Base-by-base conservation (phyloP, 2,329 filamentous ascomycete species). In the Didymosphaeria variabile region DNA sequence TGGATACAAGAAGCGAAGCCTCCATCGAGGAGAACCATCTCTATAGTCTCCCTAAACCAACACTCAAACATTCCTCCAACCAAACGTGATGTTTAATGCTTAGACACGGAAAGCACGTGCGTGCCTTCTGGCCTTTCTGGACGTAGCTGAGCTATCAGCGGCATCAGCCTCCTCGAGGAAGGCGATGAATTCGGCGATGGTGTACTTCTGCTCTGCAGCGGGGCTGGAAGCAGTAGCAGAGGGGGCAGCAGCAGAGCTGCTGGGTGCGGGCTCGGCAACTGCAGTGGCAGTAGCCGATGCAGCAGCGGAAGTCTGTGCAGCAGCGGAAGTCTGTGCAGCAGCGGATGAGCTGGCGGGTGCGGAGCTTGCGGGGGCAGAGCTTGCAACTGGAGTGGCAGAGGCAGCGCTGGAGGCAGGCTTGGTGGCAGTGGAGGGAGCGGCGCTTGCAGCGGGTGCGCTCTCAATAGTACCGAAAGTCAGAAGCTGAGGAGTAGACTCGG, bases 331-430 rank as follows among this genome's bases (percentile, higher is more conserved):
- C 36, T 23, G 10, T 4, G 23, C 36, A 44, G 34, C 36, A 31
- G 46, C 46, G 13, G 26, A n/a, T n/a, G 46, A 29, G 17, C 21
- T 31, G 5, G 46, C 46, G n/a, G 26, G 21, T 32, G 26, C 46
- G 46, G 47, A 50, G 29, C 23, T 34, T 34, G 58, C 44, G 31
- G 69, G 62, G 58, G 66, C 64, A 40, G 66, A 61, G 26, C 67
- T 40, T n/a, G 71, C 72, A n/a, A 65, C 55, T 26, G 72, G 61
- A 5, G 68, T 74, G 5, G 70, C 68, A 44, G 55, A 40, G 15
- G 49, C 59, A 59, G 64, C 38, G 58, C 60, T 40, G 57, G 62
- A 26, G 49, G 55, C 51, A 52, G 62, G 49, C 44, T 60, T 57
- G 17, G 64, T 36, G 23, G 62, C 57, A 40, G 62, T 44, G 15